Evolutionary conservation across 2,329 filamentous ascomycete genomes (phyloP).

Genomic region (Pseudocercospora cruenta): DNA sequence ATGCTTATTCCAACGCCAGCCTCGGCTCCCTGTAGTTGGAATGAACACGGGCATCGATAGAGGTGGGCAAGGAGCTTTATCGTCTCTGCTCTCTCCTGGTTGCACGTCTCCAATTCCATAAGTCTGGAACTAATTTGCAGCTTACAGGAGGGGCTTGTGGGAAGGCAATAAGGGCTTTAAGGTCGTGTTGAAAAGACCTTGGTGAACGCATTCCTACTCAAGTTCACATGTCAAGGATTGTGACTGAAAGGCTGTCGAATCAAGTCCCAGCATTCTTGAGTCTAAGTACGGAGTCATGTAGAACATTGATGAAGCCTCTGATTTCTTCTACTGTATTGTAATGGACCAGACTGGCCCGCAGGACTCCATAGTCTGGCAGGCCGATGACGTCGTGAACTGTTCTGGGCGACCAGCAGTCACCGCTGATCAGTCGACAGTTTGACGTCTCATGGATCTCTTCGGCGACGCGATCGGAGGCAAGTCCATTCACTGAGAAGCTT

Average conservation of each 20-base stretch:
- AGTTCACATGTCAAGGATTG: too few species aligned
- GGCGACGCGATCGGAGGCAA: slow-evolving; percentile 6
- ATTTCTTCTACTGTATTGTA: slow-evolving; percentile 13
- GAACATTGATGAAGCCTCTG: neutral
- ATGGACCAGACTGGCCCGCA: slow-evolving; percentile 12
- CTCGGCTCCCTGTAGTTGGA: too few species aligned
- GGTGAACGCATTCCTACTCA: too few species aligned
- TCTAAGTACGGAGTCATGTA: slow-evolving; percentile 8
- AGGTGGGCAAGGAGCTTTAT: too few species aligned
- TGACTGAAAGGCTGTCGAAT: neutral
- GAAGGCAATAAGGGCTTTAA: too few species aligned
- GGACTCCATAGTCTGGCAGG: slow-evolving; percentile 5
- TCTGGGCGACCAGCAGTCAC: slow-evolving; percentile 13
- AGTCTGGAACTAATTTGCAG: too few species aligned
- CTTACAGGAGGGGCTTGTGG: too few species aligned
- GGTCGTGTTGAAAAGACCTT: neutral
- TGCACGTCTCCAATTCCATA: too few species aligned
- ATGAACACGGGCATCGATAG: too few species aligned
- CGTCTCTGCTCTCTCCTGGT: too few species aligned
- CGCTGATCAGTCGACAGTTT: slow-evolving; percentile 11
- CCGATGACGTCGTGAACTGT: slow-evolving; percentile 12
- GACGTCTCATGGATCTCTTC: slow-evolving; percentile 12
- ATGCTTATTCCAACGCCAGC: too few species aligned
- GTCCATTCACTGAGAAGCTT: slow-evolving; percentile 8
- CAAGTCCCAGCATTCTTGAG: neutral